Percentiles rank a stretch among this genome's conserved stretches.
Conservation (phyloP, 2,329 filamentous ascomycete genomes). For the Ceratocystis alfenasii region DNA sequence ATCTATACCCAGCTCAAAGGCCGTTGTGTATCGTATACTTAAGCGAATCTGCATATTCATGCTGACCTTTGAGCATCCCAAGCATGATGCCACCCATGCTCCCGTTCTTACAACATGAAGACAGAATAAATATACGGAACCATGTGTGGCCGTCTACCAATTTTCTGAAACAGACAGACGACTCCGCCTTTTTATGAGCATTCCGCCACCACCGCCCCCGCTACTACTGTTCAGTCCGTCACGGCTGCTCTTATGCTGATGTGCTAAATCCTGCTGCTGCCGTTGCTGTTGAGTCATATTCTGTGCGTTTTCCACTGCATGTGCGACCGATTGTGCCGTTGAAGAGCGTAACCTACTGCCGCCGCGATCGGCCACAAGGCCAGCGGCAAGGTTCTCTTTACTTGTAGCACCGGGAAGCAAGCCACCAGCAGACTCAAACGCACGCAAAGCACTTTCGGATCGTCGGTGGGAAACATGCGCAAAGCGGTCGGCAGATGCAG, state of each 20-base stretch:
- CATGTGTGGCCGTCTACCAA: constrained; percentile 3
- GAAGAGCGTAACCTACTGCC: constrained; percentile 13
- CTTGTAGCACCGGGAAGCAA: background rate
- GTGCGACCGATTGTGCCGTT: constrained; percentile 8
- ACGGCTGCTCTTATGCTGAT: constrained; percentile 11
- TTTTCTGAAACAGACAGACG: constrained; percentile 16
- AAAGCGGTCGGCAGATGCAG: constrained; percentile 16
- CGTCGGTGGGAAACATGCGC: constrained; percentile 13
- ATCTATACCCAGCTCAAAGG: background rate
- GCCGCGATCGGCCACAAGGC: constrained; percentile 13
- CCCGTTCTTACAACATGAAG: background rate
- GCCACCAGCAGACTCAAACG: constrained; percentile 7
- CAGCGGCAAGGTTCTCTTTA: constrained; percentile 1
- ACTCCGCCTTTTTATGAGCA: constrained; percentile 18
- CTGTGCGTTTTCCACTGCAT: background rate
- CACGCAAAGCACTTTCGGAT: constrained; percentile 18
- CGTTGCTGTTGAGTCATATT: background rate
- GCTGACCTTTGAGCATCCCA: background rate
- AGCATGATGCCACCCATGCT: too few relatives aligned
- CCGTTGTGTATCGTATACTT: background rate
- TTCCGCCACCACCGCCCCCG: background rate
- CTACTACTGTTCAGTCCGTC: background rate
- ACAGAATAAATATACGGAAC: background rate
- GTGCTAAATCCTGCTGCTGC: constrained; percentile 7
- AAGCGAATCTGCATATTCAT: background rate